Evolutionary conservation across 495 filamentous ascomycete species (phyloP).

Genomic region (Halenospora varia): DNA sequence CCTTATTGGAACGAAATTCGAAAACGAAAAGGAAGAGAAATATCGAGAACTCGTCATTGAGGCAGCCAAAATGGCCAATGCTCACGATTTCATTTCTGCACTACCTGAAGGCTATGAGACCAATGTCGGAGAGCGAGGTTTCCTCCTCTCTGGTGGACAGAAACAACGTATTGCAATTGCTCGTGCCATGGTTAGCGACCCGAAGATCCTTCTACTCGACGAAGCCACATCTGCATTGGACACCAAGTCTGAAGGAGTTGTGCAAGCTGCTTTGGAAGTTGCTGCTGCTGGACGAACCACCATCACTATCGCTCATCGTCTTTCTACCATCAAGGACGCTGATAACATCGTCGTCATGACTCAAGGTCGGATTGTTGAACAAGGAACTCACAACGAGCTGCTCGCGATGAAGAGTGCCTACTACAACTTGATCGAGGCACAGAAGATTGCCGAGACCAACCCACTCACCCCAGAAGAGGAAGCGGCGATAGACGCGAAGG

Average conservation of each 20-base stretch:
- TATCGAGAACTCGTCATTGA: conserved; percentile 67
- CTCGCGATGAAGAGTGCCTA: conserved; percentile 61
- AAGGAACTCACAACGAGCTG: conserved; percentile 74
- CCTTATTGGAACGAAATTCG: conserved; percentile 78
- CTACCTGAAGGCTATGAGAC: conserved; percentile 91
- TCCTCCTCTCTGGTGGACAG: conserved; percentile 88
- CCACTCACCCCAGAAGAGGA: conserved; percentile 46
- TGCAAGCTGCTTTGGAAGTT: conserved; percentile 86
- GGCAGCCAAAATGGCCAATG: conserved; percentile 87
- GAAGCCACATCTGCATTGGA: conserved; percentile 96
- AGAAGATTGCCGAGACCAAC: conserved; percentile 67
- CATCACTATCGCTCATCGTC: conserved; percentile 90
- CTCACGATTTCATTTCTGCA: conserved; percentile 82
- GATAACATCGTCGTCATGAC: conserved; percentile 96
- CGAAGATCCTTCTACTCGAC: conserved; percentile 92
- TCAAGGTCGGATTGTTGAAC: conserved; percentile 80
- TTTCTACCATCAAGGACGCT: conserved; percentile 89
- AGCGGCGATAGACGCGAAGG: conserved; percentile 38
- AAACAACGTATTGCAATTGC: conserved; percentile 90
- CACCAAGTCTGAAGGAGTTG: conserved; percentile 90
- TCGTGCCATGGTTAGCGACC: conserved; percentile 86
- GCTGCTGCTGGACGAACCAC: conserved; percentile 90
- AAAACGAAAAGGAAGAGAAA: conserved; percentile 59
- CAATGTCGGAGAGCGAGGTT: conserved; percentile 91
- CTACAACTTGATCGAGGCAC: conserved; percentile 72